These are phyloP conservation scores for Aspergillus saccharolyticus DNA, from an alignment of 495 filamentous ascomycete genomes.

Conservation along the genomic window DNA sequence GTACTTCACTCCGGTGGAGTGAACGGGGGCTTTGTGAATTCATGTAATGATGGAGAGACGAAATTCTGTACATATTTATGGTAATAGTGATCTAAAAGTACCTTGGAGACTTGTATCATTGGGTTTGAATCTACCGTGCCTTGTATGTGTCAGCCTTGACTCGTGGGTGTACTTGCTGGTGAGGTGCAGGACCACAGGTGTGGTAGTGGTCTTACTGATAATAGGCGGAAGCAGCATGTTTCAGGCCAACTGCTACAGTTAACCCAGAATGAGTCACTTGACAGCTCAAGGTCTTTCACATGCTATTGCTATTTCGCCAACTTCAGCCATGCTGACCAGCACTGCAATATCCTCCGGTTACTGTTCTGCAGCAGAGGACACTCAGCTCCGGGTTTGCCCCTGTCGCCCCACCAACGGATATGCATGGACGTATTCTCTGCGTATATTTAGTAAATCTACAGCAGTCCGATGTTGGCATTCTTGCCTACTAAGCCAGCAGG, in stretches of 20 bases:
- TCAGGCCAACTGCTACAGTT: no score
- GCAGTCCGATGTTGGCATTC: no score
- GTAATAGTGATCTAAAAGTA: background rate
- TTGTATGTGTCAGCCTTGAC: no score
- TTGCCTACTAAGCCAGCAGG: no score
- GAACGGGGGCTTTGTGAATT: background rate
- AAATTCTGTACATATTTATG: background rate
- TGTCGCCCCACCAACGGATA: background rate
- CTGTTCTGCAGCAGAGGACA: background rate
- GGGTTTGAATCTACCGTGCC: no score
- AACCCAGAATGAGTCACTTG: background rate
- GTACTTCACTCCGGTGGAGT: constrained; percentile 50
- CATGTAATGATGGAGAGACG: no score
- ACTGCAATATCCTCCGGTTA: background rate
- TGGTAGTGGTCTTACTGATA: no score
- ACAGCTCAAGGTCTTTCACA: background rate
- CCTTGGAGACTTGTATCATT: background rate
- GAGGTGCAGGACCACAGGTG: no score
- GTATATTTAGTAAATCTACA: no score
- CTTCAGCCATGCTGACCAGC: background rate
- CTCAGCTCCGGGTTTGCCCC: background rate
- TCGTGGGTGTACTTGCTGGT: no score
- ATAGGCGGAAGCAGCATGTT: no score
- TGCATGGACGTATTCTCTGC: no score
- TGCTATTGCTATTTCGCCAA: background rate